phyloP scores from a whole-genome alignment of 768 basidiomycete species.

The Mycena belliarum region DNA sequence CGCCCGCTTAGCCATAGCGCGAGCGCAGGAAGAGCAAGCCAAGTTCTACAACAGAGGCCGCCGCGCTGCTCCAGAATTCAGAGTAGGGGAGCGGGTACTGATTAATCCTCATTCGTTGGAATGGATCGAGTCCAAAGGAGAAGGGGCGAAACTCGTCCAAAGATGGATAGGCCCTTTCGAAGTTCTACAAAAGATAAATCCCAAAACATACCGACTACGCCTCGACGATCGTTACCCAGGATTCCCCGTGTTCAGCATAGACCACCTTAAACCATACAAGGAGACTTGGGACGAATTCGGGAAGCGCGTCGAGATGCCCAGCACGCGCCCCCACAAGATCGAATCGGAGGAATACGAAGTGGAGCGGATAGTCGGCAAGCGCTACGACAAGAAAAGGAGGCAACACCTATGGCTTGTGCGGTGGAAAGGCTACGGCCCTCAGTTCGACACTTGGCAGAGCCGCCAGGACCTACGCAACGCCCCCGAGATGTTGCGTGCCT shows the following conservation, averaged over 20 bases:
- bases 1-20: background rate
- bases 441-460: background rate
- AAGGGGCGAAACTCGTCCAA: background rate
- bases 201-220: background rate
- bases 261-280: background rate
- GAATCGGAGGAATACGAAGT: background rate
- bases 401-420: background rate
- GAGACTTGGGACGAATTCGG: background rate
- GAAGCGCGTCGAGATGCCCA: background rate
- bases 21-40: background rate
- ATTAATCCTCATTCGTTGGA: background rate
- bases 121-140: background rate
- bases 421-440: background rate
- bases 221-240: background rate
- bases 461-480: background rate
- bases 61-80: background rate
- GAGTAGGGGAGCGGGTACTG: background rate
- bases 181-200: background rate
- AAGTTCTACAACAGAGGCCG: background rate
- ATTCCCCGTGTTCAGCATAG: background rate
- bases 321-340: background rate
- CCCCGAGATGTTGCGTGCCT: background rate
- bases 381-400: background rate
- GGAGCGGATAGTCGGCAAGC: background rate
- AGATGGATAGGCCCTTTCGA: background rate